These are phyloP conservation scores for Rheum nobile DNA, from an alignment of 148 eudicot species.

Conservation along the genomic window DNA sequence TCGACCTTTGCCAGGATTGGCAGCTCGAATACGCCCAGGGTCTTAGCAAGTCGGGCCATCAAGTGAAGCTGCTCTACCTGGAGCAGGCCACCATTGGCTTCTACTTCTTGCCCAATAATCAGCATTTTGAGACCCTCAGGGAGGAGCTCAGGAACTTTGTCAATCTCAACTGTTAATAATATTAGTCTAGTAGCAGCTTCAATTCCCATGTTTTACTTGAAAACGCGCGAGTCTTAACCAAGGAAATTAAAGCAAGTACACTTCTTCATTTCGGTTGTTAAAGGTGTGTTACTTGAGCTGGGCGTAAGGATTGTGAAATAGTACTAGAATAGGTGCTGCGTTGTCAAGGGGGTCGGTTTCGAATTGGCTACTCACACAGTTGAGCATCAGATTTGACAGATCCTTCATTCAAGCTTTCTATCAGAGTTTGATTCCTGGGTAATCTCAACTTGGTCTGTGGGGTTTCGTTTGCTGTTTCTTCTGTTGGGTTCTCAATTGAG, in stretches of 20 bases:
- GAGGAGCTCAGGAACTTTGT: constrained; percentile 56
- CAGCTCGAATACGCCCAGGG: constrained; percentile 65
- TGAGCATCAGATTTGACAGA: constrained; percentile 17
- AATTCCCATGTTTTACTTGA: too few relatives aligned
- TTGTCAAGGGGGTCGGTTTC: too few relatives aligned
- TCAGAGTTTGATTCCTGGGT: constrained; percentile 7
- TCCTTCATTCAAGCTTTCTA: too few relatives aligned
- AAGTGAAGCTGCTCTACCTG: constrained; percentile 41
- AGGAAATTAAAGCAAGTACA: too few relatives aligned
- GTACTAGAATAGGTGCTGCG: background rate
- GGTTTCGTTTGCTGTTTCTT: too few relatives aligned
- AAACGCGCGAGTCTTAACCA: too few relatives aligned
- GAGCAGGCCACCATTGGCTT: constrained; percentile 78
- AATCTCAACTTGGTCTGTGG: too few relatives aligned
- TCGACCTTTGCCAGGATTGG: constrained; percentile 80
- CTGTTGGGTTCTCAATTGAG: too few relatives aligned
- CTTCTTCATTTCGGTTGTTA: background rate
- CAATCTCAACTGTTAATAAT: too few relatives aligned
- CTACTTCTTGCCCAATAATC: constrained; percentile 78
- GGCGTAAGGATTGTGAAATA: background rate
- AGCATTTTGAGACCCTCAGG: constrained; percentile 53
- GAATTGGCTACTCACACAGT: background rate
- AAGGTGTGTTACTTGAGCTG: background rate
- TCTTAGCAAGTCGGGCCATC: constrained; percentile 34
- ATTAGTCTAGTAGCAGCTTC: too few relatives aligned